Evolutionary conservation across 2,329 filamentous ascomycete genomes (phyloP).

Genomic region (Apiospora sp.): DNA sequence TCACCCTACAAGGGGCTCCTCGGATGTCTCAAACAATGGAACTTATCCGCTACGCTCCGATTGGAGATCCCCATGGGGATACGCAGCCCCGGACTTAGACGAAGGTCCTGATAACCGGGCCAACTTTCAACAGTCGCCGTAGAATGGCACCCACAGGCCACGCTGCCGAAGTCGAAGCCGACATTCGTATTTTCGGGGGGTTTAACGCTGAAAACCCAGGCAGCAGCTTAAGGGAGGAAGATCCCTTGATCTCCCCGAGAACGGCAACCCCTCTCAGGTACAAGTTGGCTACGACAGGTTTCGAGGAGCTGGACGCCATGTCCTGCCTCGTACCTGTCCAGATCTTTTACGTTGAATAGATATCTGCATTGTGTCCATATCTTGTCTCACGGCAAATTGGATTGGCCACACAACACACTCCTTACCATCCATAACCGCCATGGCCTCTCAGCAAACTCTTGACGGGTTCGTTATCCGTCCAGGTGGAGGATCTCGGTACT

Average conservation of each 20-base stretch:
- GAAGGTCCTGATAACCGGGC: neutral
- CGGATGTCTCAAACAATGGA: neutral
- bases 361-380: slow-evolving; percentile 14
- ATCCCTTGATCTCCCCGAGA: neutral
- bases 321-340: neutral
- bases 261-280: neutral
- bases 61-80: neutral
- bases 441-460: neutral
- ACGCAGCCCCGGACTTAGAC: neutral
- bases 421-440: neutral
- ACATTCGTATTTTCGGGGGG: neutral
- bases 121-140: slow-evolving; percentile 7
- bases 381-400: slow-evolving; percentile 1
- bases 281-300: neutral
- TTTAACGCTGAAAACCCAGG: neutral
- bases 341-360: slow-evolving; percentile 3
- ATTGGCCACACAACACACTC: neutral
- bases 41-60: neutral
- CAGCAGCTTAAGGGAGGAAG: neutral
- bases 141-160: neutral
- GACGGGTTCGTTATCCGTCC: neutral
- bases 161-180: no score
- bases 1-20: neutral
- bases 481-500: neutral
- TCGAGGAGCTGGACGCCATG: neutral